Evolutionary conservation across 2,329 filamentous ascomycete genomes (phyloP).

Genomic region (Ramularia collo-cygni): DNA sequence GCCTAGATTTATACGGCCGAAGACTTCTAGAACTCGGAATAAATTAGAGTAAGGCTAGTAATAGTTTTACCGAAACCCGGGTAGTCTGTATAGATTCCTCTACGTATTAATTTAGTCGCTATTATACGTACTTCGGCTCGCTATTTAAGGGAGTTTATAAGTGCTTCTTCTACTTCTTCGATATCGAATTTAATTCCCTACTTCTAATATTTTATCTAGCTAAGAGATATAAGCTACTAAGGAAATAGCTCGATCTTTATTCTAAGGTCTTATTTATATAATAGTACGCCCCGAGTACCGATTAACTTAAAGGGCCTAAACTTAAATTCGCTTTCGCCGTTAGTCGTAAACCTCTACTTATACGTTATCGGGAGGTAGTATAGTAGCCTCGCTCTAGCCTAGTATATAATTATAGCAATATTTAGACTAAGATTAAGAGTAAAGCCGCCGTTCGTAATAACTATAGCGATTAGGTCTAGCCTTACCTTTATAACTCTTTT

Average conservation of each 20-base stretch:
- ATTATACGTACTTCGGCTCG: conserved; percentile 50
- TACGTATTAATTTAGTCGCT: conserved; percentile 39
- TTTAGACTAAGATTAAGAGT: conserved; percentile 24
- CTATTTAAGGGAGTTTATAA: conserved; percentile 43
- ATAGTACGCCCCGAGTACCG: conserved; percentile 6
- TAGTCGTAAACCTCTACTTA: conserved; percentile 24
- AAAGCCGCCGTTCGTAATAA: neutral
- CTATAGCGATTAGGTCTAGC: conserved; percentile 29
- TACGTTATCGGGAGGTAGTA: neutral
- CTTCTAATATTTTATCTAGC: conserved; percentile 56
- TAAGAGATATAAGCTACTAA: conserved; percentile 49
- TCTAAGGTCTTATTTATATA: conserved; percentile 7
- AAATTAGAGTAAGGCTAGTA: conserved; percentile 51
- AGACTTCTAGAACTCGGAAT: conserved; percentile 34
- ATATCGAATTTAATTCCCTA: conserved; percentile 40
- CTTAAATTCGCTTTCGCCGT: conserved; percentile 1
- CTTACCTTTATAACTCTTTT: conserved; percentile 47
- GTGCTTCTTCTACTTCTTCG: conserved; percentile 52
- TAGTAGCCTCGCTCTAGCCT: conserved; percentile 1
- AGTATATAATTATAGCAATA: conserved; percentile 21
- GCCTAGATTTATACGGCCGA: conserved; percentile 1
- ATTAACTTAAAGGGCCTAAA: conserved; percentile 19
- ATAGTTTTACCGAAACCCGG: conserved; percentile 64
- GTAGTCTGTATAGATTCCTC: conserved; percentile 57
- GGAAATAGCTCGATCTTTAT: conserved; percentile 39